Base-by-base conservation (phyloP, 1,284 basidiomycete genomes). In the Cerioporus squamosus region DNA sequence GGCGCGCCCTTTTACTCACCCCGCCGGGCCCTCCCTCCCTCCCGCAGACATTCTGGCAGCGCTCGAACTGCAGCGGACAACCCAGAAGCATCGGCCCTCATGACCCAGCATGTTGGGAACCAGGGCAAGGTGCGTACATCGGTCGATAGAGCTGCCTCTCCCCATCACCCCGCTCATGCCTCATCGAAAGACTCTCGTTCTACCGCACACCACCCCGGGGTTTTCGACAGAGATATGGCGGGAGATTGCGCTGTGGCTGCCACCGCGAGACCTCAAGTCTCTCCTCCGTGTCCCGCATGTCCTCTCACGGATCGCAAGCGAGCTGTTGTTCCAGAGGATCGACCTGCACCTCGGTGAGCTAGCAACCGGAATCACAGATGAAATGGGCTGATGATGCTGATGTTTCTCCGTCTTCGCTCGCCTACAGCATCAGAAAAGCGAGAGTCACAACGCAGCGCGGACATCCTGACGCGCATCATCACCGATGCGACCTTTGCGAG, bases 211-310 rank as follows among this genome's bases (percentile, higher is more conserved):
- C 29, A 55, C 66, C 42, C 79, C 78, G 33, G 75, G 74, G 33
- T 84, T 90, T 66, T 89, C 87, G 3, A 78, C 78, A 14, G 88
- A 90, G 71, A 82, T 90, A 55, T 90, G 88, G 88, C 78, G 84
- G 38, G 84, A 90, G 67, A 84, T 90, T 43, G 86, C 84, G 0
- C 72, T 78, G 15, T 86, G 80, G 65, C 77, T 90, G 9, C 82
- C 87, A 0, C 79, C 81, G 20, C 79, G 79, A n/a, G 88, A 90
- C 67, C 81, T 90, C 51, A 87, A 84, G 66, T 80, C 81, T 1
- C 74, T 90, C 1, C 76, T 90, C 3, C 80, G 82, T 47, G 81
- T 90, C 4, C 87, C 88, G 0, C 85, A 88, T 63, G 79, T 79
- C 20, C 76, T 90, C 23, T 90, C 87, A 3, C 82, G 84, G 44